Base-by-base conservation (phyloP, 805 yeast species). In the Spathaspora boniae region DNA sequence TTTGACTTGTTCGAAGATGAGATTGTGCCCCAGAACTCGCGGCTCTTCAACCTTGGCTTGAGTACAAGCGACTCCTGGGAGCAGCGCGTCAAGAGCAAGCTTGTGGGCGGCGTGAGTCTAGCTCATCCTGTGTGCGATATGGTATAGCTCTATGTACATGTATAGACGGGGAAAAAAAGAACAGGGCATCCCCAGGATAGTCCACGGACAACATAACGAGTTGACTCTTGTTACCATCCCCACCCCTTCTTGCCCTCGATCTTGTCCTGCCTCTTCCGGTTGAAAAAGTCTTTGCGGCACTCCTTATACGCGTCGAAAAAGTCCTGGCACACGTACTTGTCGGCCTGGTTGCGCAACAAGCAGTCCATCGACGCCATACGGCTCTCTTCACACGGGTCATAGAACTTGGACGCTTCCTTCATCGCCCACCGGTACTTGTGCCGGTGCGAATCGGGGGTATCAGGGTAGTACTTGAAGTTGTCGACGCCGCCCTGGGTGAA, bases 221-320 rank as follows among this genome's bases (percentile, higher is more conserved):
- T 3, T 34, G 34, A 2, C 37, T 34, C 5, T 37, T 30, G 11
- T 36, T 30, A 43, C 42, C 41, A 53, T 2, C 70, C 70, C 73
- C 73, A 67, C 7, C 73, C 73, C 18, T 62, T 62, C 37, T 48
- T 58, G 1, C 73, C 73, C 20, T 58, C 55, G 17, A 39, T 44
- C 35, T 50, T 55, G 37, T 67, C 73, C 34, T 56, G 46, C 41
- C 48, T 62, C 46, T 51, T 61, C 43, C 66, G 64, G 22, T 50
- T 54, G 40, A 65, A 67, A 40, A 67, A 67, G 41, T 63, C 70
- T 51, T 80, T 80, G 54, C 84, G 83, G 62, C 98, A 91, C 51
- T 91, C 98, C 41, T 91, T 70, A 56, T 91, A 91, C 0, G 97
- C 96, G 49, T 82, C 87, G 56, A 91, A 93, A 53, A 86, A 91